A percentile compares a stretch with the other conserved stretches of the same genome.
Conservation (phyloP, 2,329 filamentous ascomycete genomes). For the Rasamsonia emersonii region DNA sequence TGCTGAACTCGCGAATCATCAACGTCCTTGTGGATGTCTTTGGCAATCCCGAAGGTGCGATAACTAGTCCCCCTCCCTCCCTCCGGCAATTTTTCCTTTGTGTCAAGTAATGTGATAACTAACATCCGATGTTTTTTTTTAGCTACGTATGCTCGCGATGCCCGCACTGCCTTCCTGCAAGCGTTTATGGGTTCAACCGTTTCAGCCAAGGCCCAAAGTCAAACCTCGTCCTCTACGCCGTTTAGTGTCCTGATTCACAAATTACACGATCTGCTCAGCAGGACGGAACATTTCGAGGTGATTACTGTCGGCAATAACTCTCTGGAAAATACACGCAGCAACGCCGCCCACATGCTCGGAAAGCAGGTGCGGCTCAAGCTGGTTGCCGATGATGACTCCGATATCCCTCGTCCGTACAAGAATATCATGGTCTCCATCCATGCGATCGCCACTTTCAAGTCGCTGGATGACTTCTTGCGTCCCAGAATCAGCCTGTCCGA, state of each 20-base stretch:
- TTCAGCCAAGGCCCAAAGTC: slow-evolving; percentile 50
- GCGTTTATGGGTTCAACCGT: slow-evolving; percentile 78
- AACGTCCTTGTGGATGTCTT: slow-evolving; percentile 75
- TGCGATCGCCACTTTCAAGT: slow-evolving; percentile 95
- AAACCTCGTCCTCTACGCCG: slow-evolving; percentile 64
- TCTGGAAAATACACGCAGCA: slow-evolving; percentile 81
- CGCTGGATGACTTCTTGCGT: slow-evolving; percentile 87
- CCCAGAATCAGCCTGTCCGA: slow-evolving; percentile 79
- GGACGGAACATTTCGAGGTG: slow-evolving; percentile 96
- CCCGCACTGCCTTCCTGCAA: slow-evolving; percentile 76
- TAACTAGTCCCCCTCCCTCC: not conserved
- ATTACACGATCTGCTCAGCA: slow-evolving; percentile 87
- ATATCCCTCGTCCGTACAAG: slow-evolving; percentile 76
- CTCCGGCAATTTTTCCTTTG: slow-evolving; percentile 4
- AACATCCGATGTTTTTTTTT: no score
- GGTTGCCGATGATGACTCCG: slow-evolving; percentile 75
- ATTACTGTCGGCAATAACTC: slow-evolving; percentile 90
- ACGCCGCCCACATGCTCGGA: slow-evolving; percentile 88
- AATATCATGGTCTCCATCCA: slow-evolving; percentile 99
- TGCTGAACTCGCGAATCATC: slow-evolving; percentile 85
- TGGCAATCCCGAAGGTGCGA: slow-evolving; percentile 52
- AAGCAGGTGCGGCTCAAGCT: slow-evolving; percentile 89
- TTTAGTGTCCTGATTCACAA: slow-evolving; percentile 91
- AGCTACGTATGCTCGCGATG: slow-evolving; percentile 36
- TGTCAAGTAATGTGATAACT: slow-evolving; percentile 1